Evolutionary conservation across 192 early-diverging fungal genomes (phyloP).

Genomic region (Mortierella hygrophila): DNA sequence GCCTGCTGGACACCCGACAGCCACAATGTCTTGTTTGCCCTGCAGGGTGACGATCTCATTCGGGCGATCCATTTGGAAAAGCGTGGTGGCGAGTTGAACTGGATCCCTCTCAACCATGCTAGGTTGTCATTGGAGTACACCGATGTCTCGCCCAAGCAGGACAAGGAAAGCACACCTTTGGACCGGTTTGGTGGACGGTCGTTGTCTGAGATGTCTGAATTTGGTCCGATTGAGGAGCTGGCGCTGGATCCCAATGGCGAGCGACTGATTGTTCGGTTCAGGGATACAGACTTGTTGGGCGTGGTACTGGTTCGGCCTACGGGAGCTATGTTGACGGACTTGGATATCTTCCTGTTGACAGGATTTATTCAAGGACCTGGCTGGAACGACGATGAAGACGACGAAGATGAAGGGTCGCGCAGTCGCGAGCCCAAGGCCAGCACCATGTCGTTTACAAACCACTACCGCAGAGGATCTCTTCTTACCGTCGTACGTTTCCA

Average conservation of each 20-base stretch:
- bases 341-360: constrained; percentile 39
- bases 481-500: constrained; percentile 32
- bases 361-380: constrained; percentile 47
- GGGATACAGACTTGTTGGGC: constrained; percentile 60
- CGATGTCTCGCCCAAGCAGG: constrained; percentile 17
- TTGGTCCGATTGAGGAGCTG: constrained; percentile 65
- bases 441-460: constrained; percentile 30
- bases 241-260: constrained; percentile 65
- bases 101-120: constrained; percentile 36
- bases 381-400: constrained; percentile 26
- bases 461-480: constrained; percentile 18
- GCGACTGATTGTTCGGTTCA: constrained; percentile 66
- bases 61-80: constrained; percentile 54
- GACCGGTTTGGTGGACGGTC: constrained; percentile 13
- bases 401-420: not conserved
- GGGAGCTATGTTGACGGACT: constrained; percentile 33
- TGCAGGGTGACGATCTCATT: constrained; percentile 59
- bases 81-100: constrained; percentile 27
- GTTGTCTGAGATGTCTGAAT: constrained; percentile 16
- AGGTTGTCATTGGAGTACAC: constrained; percentile 23
- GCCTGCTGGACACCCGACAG: constrained; percentile 75
- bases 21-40: constrained; percentile 65
- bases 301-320: constrained; percentile 54
- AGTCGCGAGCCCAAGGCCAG: constrained; percentile 24
- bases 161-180: constrained; percentile 16